Conservation (phyloP, 2,329 filamentous ascomycete genomes). For the Cadophora malorum region DNA sequence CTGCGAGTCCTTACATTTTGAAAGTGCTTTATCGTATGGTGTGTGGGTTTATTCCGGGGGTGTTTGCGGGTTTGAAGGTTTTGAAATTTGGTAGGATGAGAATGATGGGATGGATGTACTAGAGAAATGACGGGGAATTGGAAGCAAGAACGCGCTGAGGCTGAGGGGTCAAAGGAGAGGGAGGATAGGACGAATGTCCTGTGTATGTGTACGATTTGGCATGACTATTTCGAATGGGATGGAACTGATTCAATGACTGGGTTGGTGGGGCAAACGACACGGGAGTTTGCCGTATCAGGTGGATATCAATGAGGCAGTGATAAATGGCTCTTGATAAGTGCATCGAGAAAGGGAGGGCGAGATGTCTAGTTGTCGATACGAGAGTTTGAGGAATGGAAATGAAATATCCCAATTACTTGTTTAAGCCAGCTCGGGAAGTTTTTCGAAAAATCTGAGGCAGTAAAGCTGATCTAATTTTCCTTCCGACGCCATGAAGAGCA, state of each 20-base stretch:
- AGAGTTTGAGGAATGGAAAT: background rate
- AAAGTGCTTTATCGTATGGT: background rate
- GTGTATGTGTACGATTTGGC: slow-evolving; percentile 13
- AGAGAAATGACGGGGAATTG: background rate
- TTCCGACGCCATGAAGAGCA: too few relatives aligned
- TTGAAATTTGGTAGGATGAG: background rate
- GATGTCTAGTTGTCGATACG: background rate
- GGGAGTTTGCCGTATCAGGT: background rate
- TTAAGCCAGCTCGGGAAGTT: too few relatives aligned
- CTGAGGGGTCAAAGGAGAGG: background rate
- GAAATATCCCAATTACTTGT: background rate
- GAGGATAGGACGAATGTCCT: background rate
- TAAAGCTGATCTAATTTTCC: too few relatives aligned
- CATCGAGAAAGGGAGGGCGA: background rate
- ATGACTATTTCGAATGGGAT: background rate
- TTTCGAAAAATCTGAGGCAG: too few relatives aligned
- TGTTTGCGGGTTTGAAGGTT: background rate
- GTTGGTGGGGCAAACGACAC: background rate
- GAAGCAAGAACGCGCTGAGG: background rate
- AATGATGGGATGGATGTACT: background rate
- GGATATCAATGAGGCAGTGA: too few relatives aligned
- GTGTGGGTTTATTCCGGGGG: background rate
- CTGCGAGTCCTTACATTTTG: background rate
- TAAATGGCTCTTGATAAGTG: background rate
- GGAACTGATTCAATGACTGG: background rate